Conservation (phyloP, 352 stramenopile genomes). For the Blastocystis sp. region DNA sequence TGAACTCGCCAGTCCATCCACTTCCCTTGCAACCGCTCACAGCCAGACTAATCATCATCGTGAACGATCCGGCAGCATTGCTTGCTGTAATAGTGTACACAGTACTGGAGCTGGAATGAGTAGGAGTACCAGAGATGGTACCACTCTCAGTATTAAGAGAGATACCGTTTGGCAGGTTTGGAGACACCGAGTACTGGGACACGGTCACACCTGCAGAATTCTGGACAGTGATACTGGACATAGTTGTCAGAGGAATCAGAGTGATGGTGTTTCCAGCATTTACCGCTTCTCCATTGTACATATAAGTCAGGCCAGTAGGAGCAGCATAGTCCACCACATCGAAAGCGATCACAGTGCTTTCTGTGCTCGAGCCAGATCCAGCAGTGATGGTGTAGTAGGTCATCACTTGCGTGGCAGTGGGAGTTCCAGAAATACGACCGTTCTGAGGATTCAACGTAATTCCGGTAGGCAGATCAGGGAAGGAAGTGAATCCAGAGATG, state of each 20-base stretch:
- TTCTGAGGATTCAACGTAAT: background rate
- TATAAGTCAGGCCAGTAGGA: background rate
- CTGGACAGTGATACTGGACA: background rate
- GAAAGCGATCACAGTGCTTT: background rate
- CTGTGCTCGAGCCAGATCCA: background rate
- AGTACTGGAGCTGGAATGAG: background rate
- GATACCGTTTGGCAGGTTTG: background rate
- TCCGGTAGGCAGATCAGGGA: conserved; percentile 29
- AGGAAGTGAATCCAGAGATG: background rate
- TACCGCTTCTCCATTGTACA: background rate
- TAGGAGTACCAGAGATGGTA: background rate
- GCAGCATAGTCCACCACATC: background rate
- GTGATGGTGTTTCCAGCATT: background rate
- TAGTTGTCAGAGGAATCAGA: conserved; percentile 4
- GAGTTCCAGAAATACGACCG: conserved; percentile 37
- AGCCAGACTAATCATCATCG: background rate
- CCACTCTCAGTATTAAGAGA: background rate
- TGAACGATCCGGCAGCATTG: conserved; percentile 7
- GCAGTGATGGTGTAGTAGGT: conserved; percentile 38
- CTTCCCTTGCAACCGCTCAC: conserved; percentile 22
- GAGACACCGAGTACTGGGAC: background rate
- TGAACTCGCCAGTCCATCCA: conserved; percentile 43
- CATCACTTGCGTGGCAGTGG: background rate
- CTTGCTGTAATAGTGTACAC: conserved; percentile 20
- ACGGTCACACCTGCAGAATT: background rate